These are phyloP conservation scores for Rhizopus stolonifer DNA, from an alignment of 371 early-diverging fungal species.

Conservation along the genomic window DNA sequence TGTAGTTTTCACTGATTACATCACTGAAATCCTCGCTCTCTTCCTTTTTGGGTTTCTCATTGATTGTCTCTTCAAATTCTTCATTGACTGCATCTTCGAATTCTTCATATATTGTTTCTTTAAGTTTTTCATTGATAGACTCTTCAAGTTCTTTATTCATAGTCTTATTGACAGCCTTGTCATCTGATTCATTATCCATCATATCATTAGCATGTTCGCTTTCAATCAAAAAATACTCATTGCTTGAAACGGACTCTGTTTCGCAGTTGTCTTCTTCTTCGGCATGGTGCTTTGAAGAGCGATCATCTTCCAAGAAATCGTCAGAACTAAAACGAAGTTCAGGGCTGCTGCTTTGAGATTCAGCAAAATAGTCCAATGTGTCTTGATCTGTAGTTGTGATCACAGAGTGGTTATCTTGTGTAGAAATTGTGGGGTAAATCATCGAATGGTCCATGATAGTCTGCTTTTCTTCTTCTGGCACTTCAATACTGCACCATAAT, in stretches of 20 bases:
- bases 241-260: background rate
- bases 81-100: too few relatives aligned
- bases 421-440: constrained; percentile 16
- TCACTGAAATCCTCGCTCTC: too few relatives aligned
- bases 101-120: too few relatives aligned
- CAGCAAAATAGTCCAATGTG: background rate
- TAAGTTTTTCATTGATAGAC: too few relatives aligned
- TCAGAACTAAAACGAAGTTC: background rate
- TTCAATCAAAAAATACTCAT: constrained; percentile 1
- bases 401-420: background rate
- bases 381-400: background rate
- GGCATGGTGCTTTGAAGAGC: background rate
- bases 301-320: background rate
- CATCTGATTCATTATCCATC: too few relatives aligned
- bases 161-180: too few relatives aligned
- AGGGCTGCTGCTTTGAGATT: background rate
- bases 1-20: too few relatives aligned
- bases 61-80: too few relatives aligned
- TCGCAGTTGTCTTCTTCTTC: background rate
- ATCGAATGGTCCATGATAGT: background rate
- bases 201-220: background rate
- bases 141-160: too few relatives aligned
- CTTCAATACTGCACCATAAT: constrained; percentile 65
- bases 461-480: constrained; percentile 21
- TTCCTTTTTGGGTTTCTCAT: too few relatives aligned